Evolutionary conservation across 805 yeast species (phyloP), one percentile per base, ranked within the genome.

Genomic region (Candida verbasci): DNA sequence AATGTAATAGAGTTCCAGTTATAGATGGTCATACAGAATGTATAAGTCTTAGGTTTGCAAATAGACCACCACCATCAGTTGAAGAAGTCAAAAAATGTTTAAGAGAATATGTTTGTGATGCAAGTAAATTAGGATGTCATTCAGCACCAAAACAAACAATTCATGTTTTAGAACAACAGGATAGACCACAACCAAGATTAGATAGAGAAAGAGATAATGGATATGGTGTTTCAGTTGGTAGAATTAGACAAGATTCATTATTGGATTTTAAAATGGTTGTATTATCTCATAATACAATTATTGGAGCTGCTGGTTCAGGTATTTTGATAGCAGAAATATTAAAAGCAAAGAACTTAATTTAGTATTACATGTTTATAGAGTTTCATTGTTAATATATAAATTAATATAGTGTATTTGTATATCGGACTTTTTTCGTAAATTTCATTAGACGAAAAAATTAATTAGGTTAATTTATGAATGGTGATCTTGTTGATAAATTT

Each of bases 251-350:
- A 50, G 98, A 93, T 58, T 88, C 95, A 7, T 86, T 93, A 9
- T 73, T 93, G 50, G 98, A 93, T 62, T 79, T 76, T 70, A 93
- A 93, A 69, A 91, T 93, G 89, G 96, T 93, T 38, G 93, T 88
- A n/a, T 70, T 93, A 47, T 89, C 97, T 18, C 98, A 93, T 65
- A 93, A 93, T 74, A 93, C 98, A 38, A 76, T 93, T 52, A 86
- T 93, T 48, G 98, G 98, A 56, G 98, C 98, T 55, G 98, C 98
- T 17, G 98, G 98, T 59, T 84, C 97, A 7, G 98, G 98, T 62
- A 74, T 93, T 43, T 78, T 93, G 62, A 93, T 93, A 58, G 98
- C 95, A 36, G 98, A 93, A 70, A 72, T 88, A 38, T 72, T 93
- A 51, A 63, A 76, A 42, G 89, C 89, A 42, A 88, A 83, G 68